Evolutionary conservation across 306 rosid species (phyloP), one percentile per base, ranked within the genome.

Genomic region (Datisca glomerata): DNA sequence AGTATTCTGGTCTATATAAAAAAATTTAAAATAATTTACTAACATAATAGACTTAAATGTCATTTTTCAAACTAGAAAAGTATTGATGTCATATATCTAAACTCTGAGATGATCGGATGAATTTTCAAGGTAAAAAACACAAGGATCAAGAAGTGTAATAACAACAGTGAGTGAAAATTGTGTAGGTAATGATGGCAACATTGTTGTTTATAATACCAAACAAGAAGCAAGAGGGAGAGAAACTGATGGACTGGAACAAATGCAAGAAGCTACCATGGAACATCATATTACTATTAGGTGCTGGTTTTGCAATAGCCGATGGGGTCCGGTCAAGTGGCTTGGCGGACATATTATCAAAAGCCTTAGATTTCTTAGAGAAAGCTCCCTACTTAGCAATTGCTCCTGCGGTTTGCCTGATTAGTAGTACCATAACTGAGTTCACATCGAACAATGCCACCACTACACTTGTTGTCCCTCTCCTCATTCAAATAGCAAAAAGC

Each of bases 261-360:
- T 87, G 97, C 75, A 79, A 76, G 63, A 82, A 65, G 59, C 67
- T 87, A 13, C 96, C 94, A 0, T 87, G 96, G 94, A 77, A 58
- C 63, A 78, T 87, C 3, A 67, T 87, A 43, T 54, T 87, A 29
- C 73, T 87, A 11, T 66, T 82, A 3, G 96, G 96, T 18, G 94
- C 94, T 3, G 94, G 94, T 1, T 87, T 87, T 31, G 96, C 96
- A 55, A 47, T 82, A 41, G 96, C 96, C 0, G 96, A 87, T 13
- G 96, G 94, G 2, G 89, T 82, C 3, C 61, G 70, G 44, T 64
- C 79, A 0, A 82, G 89, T 38, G 94, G 94, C 24, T 68, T 82
- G 14, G 85, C 96, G 1, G 75, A 76, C 5, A 61, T 76, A 13
- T 24, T 87, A 6, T 77, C 94, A 0, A 31, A 65, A 36, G 66